These are phyloP conservation scores for Penicillium bialowiezense DNA, from an alignment of 495 filamentous ascomycete species.

Conservation along the genomic window DNA sequence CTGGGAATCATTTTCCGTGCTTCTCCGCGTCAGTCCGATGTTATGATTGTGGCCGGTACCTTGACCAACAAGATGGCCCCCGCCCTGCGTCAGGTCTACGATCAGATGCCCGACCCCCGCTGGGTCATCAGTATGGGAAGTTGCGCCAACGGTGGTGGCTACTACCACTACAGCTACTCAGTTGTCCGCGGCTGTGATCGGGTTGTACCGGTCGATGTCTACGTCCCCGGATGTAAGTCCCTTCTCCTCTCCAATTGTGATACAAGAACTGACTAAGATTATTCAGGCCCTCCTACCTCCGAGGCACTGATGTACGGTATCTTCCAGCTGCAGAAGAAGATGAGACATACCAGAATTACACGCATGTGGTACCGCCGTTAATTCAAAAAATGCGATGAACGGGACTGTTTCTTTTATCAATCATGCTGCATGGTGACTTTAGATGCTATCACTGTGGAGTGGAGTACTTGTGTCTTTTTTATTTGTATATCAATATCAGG, in stretches of 20 bases:
- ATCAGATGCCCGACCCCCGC: constrained; percentile 95
- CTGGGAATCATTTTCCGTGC: constrained; percentile 97
- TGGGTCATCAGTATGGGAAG: constrained; percentile 96
- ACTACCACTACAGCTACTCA: constrained; percentile 96
- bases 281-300: constrained; percentile 69
- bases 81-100: constrained; percentile 90
- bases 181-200: constrained; percentile 90
- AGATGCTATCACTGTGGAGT: constrained; percentile 19
- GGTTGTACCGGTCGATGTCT: constrained; percentile 93
- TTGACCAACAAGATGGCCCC: constrained; percentile 99
- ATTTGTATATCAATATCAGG: constrained; percentile 26
- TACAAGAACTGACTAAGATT: constrained; percentile 18
- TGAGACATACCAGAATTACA: constrained; percentile 69
- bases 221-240: constrained; percentile 81
- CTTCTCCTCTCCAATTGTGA: not conserved
- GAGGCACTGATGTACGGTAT: constrained; percentile 95
- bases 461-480: constrained; percentile 18
- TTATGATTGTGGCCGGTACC: constrained; percentile 97
- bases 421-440: constrained; percentile 17
- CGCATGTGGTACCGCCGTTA: constrained; percentile 52
- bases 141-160: constrained; percentile 94
- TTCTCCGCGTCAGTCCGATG: constrained; percentile 90
- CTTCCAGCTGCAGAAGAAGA: constrained; percentile 91
- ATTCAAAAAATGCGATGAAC: constrained; percentile 1
- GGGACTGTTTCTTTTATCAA: constrained; percentile 11